These are phyloP conservation scores for Hypoxylon perforatum DNA, from an alignment of 495 filamentous ascomycete genomes.

Conservation along the genomic window DNA sequence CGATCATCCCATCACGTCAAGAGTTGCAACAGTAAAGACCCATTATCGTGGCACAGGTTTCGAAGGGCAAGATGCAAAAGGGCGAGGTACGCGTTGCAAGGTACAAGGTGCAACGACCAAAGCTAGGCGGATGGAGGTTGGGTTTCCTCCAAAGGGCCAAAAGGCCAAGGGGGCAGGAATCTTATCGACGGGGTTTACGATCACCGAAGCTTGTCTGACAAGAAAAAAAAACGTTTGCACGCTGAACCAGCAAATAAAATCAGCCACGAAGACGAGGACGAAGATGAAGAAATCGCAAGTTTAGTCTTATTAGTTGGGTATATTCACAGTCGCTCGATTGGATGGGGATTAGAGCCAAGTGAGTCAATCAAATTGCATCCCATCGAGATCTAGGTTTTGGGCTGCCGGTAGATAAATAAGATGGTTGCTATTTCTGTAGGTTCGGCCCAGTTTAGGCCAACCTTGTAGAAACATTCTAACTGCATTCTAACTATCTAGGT, in stretches of 20 bases:
- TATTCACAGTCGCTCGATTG: constrained; percentile 4
- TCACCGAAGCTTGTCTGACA: constrained; percentile 27
- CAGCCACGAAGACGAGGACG: constrained; percentile 10
- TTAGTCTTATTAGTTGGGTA: constrained; percentile 13
- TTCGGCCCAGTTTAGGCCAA: background rate
- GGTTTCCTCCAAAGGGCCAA: constrained; percentile 7
- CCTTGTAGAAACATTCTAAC: constrained; percentile 20
- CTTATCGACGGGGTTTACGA: constrained; percentile 11
- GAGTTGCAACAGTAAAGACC: constrained; percentile 34
- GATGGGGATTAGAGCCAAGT: constrained; percentile 17
- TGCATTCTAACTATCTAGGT: no score
- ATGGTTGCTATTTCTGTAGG: constrained; percentile 30
- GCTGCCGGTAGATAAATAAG: constrained; percentile 22
- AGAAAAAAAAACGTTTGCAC: no score
- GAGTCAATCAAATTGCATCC: constrained; percentile 13
- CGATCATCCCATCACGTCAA: constrained; percentile 44
- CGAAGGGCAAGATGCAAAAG: constrained; percentile 15
- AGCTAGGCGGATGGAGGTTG: constrained; percentile 1
- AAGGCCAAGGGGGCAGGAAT: constrained; percentile 2
- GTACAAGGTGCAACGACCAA: background rate
- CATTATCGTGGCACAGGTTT: constrained; percentile 38
- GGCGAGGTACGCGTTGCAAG: no score
- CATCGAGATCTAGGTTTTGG: constrained; percentile 23
- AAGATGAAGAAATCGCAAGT: no score
- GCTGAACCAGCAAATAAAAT: constrained; percentile 4